A percentile compares a stretch with the other conserved stretches of the same genome.
These are phyloP conservation scores for Verticillium zaregamsianum DNA, from an alignment of 2,329 filamentous ascomycete species.

Conservation along the genomic window DNA sequence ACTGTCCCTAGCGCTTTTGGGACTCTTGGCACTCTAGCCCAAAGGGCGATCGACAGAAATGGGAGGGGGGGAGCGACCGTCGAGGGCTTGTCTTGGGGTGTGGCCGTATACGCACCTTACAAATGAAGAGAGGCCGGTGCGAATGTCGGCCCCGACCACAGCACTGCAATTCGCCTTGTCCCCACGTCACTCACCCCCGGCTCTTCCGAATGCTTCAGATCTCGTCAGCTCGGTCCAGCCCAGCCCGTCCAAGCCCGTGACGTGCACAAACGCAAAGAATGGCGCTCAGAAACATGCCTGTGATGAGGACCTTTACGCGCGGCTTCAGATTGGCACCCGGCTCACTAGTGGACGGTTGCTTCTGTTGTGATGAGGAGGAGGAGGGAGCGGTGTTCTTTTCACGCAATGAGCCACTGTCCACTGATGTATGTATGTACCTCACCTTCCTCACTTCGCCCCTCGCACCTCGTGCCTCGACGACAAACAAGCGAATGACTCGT, in stretches of 20 bases:
- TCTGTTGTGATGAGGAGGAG: neutral
- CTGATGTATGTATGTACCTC: neutral
- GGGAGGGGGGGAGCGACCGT: neutral
- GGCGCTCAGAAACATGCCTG: neutral
- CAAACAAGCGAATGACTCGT: neutral
- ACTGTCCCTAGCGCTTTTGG: conserved; percentile 17
- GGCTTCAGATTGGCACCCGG: neutral
- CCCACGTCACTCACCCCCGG: neutral
- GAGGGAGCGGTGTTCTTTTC: neutral
- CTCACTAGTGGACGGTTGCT: neutral
- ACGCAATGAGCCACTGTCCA: neutral
- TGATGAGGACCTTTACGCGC: neutral
- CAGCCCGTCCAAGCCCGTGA: neutral
- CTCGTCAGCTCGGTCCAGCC: neutral
- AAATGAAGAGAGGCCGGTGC: neutral
- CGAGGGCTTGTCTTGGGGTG: neutral
- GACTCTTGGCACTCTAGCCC: conserved; percentile 30
- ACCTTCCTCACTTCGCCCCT: neutral
- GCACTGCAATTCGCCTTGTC: neutral
- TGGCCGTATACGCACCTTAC: neutral
- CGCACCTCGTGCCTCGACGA: neutral
- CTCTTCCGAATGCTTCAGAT: neutral
- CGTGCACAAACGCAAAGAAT: neutral
- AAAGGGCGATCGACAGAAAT: neutral
- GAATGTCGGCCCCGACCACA: conserved; percentile 1